phyloP scores from a whole-genome alignment of 805 yeast species.

The Wickerhamiella occidentalis region DNA sequence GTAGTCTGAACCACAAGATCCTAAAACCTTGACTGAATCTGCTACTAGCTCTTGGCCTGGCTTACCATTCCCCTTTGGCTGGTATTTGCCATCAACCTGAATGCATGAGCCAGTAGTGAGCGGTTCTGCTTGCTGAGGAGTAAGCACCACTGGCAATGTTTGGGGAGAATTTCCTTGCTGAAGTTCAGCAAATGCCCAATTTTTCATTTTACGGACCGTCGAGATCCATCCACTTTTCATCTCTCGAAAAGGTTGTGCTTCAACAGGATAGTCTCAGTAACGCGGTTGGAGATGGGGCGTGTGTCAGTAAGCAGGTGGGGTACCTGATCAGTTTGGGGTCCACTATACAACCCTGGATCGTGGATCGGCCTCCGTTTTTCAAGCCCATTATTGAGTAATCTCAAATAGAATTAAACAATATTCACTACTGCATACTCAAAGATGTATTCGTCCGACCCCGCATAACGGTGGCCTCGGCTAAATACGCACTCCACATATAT shows the following conservation, averaged over 20 bases:
- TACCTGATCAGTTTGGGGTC: too few relatives aligned
- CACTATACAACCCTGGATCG: too few relatives aligned
- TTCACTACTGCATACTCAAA: too few relatives aligned
- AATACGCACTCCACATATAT: background rate
- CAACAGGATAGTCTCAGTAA: too few relatives aligned
- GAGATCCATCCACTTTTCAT: conserved; percentile 55
- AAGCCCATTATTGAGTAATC: too few relatives aligned
- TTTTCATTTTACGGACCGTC: conserved; percentile 59
- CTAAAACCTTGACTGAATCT: conserved; percentile 37
- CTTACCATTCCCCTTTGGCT: conserved; percentile 35
- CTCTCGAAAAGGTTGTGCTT: background rate
- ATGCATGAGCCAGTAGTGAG: conserved; percentile 39
- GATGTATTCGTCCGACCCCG: too few relatives aligned
- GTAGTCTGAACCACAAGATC: conserved; percentile 49
- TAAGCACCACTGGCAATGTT: conserved; percentile 44
- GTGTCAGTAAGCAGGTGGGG: background rate
- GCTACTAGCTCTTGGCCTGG: conserved; percentile 37
- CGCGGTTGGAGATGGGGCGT: background rate
- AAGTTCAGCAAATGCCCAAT: conserved; percentile 66
- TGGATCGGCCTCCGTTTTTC: too few relatives aligned
- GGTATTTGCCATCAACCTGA: conserved; percentile 34
- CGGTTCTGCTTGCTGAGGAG: conserved; percentile 20
- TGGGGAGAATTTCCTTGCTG: conserved; percentile 59
- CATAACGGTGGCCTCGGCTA: background rate
- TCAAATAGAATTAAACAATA: too few relatives aligned